These are phyloP conservation scores for Fusarium subtropicale DNA, from an alignment of 2,329 filamentous ascomycete genomes.

Conservation along the genomic window DNA sequence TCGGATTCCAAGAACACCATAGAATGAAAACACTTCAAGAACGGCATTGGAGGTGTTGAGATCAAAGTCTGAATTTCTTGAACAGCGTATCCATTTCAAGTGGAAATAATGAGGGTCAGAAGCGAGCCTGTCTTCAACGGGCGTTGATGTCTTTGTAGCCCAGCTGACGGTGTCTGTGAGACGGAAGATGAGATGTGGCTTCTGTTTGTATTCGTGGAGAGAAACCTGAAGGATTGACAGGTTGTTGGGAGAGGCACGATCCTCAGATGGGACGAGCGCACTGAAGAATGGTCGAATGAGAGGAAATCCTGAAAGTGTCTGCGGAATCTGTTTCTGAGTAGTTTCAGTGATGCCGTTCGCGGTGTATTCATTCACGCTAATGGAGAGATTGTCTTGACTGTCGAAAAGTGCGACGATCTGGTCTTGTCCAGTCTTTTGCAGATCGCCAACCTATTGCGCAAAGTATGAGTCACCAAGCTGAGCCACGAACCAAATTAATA, in stretches of 20 bases:
- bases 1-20: background rate
- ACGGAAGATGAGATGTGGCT: background rate
- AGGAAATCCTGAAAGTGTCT: background rate
- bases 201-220: background rate
- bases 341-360: background rate
- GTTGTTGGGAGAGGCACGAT: background rate
- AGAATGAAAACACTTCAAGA: background rate
- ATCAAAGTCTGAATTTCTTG: background rate
- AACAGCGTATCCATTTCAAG: background rate
- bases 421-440: background rate
- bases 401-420: background rate
- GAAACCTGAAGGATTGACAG: background rate
- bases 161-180: background rate
- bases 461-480: rapidly evolving
- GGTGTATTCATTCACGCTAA: background rate
- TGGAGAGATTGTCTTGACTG: background rate
- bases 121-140: background rate
- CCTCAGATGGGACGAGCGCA: background rate
- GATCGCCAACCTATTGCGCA: background rate
- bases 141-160: background rate
- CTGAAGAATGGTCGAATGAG: background rate
- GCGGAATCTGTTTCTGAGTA: background rate
- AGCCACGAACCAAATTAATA: too few species aligned
- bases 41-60: background rate
- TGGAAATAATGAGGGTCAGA: background rate